These are phyloP conservation scores for Dacryopinax spathularia DNA, from an alignment of 768 basidiomycete species.

Conservation along the genomic window DNA sequence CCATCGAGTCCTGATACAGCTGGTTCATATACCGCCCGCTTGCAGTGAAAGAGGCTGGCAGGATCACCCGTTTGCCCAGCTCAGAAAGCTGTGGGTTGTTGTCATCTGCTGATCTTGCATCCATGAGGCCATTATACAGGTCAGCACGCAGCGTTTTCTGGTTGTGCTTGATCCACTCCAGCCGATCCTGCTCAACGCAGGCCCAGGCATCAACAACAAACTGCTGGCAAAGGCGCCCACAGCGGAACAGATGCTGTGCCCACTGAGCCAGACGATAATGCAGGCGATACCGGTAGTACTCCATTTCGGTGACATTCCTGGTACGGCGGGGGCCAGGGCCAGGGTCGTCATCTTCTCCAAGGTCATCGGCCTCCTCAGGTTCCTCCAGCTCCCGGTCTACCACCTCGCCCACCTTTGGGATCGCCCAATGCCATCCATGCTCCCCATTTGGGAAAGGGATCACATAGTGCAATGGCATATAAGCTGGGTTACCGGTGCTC, in stretches of 20 bases:
- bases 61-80: conserved; percentile 24
- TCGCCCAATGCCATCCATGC: no score
- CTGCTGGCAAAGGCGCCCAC: conserved; percentile 32
- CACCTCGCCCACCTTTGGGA: no score
- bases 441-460: no score
- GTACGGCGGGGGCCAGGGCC: no score
- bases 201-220: conserved; percentile 36
- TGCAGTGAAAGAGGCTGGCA: conserved; percentile 33
- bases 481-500: no score
- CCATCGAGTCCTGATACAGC: no score
- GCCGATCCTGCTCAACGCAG: conserved; percentile 27
- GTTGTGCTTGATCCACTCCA: conserved; percentile 29
- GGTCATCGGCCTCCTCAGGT: no score
- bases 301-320: no score
- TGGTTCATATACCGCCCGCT: conserved; percentile 33
- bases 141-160: no score
- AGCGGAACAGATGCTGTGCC: conserved; percentile 23
- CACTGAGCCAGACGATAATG: conserved; percentile 17
- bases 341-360: no score
- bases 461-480: no score
- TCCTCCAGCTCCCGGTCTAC: no score
- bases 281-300: conserved; percentile 24
- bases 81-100: conserved; percentile 19
- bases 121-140: conserved; percentile 25
- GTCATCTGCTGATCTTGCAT: conserved; percentile 19